phyloP scores from a whole-genome alignment of 495 filamentous ascomycete species.

The Aspergillus sclerotiicarbonarius region DNA sequence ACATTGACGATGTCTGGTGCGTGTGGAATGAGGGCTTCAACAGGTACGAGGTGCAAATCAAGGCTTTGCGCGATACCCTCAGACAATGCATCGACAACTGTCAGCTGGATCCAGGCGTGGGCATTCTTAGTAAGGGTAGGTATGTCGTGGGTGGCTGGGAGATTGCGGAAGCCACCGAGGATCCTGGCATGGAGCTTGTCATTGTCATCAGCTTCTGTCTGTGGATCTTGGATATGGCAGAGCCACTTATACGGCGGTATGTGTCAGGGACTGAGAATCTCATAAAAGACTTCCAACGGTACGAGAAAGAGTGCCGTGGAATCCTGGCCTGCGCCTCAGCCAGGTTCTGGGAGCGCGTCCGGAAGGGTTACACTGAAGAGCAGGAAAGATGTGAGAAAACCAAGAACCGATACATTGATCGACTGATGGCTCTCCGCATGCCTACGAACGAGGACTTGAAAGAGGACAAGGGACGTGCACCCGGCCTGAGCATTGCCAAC shows the following conservation, averaged over 20 bases:
- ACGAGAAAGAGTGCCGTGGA: slow-evolving; percentile 26
- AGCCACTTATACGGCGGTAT: slow-evolving; percentile 22
- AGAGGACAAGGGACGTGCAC: slow-evolving; percentile 12
- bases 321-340: slow-evolving; percentile 30
- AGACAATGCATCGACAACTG: slow-evolving; percentile 13
- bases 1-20: slow-evolving; percentile 24
- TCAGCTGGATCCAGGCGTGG: slow-evolving; percentile 10
- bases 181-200: slow-evolving; percentile 37
- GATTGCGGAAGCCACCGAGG: slow-evolving; percentile 14
- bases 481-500: slow-evolving; percentile 24
- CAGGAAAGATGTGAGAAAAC: slow-evolving; percentile 14
- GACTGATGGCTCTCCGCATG: slow-evolving; percentile 21
- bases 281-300: slow-evolving; percentile 12
- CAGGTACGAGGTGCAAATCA: slow-evolving; percentile 22
- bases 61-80: slow-evolving; percentile 18
- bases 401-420: slow-evolving; percentile 22
- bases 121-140: slow-evolving; percentile 20
- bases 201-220: slow-evolving; percentile 35
- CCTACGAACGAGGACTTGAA: neutral
- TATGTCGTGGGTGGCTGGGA: slow-evolving; percentile 4
- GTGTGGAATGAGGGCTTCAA: slow-evolving; percentile 31
- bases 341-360: slow-evolving; percentile 30
- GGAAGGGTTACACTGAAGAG: slow-evolving; percentile 18
- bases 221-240: slow-evolving; percentile 33
- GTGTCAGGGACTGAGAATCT: slow-evolving; percentile 8